phyloP scores from a whole-genome alignment of 805 yeast species.

The Ogataea siamensis region DNA sequence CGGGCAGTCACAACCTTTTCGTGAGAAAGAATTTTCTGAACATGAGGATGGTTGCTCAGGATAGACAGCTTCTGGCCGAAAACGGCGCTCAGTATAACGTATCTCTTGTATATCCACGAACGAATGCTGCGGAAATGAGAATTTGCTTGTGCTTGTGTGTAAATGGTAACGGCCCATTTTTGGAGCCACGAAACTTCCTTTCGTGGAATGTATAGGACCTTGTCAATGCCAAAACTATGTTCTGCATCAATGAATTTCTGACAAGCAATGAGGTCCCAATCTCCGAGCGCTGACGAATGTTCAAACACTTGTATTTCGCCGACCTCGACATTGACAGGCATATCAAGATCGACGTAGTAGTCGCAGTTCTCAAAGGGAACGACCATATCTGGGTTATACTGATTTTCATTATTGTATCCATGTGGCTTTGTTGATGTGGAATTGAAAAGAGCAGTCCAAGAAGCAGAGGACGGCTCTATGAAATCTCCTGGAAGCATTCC shows the following conservation, averaged over 20 bases:
- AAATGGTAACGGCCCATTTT: background rate
- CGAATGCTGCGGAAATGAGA: background rate
- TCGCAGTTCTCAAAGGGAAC: conserved; percentile 54
- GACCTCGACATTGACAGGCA: conserved; percentile 41
- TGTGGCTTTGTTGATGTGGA: conserved; percentile 51
- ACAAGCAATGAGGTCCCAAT: conserved; percentile 53
- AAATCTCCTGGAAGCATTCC: conserved; percentile 91
- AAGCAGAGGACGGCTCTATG: conserved; percentile 34
- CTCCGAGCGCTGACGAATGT: conserved; percentile 14
- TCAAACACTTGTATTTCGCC: conserved; percentile 40
- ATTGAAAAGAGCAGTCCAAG: conserved; percentile 24
- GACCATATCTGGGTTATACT: conserved; percentile 60
- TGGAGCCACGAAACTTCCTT: conserved; percentile 2
- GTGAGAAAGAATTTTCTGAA: background rate
- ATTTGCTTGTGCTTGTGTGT: background rate
- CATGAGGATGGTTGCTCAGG: conserved; percentile 1
- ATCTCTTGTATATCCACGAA: background rate
- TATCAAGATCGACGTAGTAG: conserved; percentile 64
- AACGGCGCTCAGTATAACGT: background rate
- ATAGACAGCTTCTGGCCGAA: background rate
- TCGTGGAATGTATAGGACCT: conserved; percentile 41
- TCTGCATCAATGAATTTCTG: conserved; percentile 51
- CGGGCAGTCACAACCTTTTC: conserved; percentile 4
- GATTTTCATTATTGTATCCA: conserved; percentile 74
- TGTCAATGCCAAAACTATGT: conserved; percentile 51